Base-by-base conservation (phyloP, 2,329 filamentous ascomycete species). In the Phoma sp. region DNA sequence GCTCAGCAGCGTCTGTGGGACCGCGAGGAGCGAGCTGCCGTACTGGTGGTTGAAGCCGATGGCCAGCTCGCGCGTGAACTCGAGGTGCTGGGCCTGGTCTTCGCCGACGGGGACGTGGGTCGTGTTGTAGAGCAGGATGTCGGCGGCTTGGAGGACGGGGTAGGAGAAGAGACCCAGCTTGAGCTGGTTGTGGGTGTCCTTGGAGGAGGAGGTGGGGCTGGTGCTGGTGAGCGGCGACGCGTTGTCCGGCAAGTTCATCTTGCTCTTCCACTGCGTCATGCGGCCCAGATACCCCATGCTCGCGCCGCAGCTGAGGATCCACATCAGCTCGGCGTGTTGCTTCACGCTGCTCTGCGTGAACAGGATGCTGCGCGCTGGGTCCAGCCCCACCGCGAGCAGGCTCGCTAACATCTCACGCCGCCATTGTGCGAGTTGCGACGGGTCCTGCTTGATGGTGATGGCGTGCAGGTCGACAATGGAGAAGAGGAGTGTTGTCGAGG, bases 181-280 rank as follows among this genome's bases (percentile, higher is more conserved):
- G 56, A 96, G 82, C 45, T 82, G 81, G 37, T 18, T 18, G 18
- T 18, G 18, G 18, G 18, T 1, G 18, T 83, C 80, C 61, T 85
- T 86, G 47, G 63, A 61, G 13, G 60, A 27, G 3, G 7, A 1
- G 7, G 29, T 2, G 7, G 29, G 3, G 29, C 2, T 11, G 18
- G 18, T 18, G 18, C 18, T 29, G 4, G 68, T 64, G 4, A 89
- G 74, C 1, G 84, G 75, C 7, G 80, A 82, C 2, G 83, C 79
- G 52, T 86, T 79, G 18, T 87, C 80, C 8, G 83, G 76, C 18
- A 92, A 73, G 18, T 86, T 80, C 14, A 95, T 77, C 74, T 96
- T 96, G 74, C 85, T 90, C 67, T 99, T 99, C 93, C 95, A 99
- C 75, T 98, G 95, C 25, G 95, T 98, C 95, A 99, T 99, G n/a